Conservation (phyloP, 148 eudicot genomes). For the Hydrangea macrophylla region DNA sequence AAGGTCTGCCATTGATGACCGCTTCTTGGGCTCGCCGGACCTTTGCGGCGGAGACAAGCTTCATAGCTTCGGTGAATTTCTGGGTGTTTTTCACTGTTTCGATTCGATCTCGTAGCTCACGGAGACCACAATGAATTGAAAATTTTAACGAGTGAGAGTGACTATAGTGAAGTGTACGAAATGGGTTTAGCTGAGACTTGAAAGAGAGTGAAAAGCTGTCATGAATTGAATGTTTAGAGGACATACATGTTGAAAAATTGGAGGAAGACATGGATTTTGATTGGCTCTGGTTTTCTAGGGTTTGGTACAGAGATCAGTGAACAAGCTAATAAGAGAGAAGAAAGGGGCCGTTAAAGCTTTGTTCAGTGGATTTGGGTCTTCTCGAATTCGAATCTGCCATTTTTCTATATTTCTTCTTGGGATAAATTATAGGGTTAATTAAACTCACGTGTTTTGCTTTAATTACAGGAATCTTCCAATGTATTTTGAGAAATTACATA, state of each 20-base stretch:
- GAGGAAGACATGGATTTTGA: slow-evolving; percentile 27
- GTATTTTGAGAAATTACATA: too few relatives aligned
- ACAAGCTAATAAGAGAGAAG: background rate
- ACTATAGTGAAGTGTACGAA: slow-evolving; percentile 6
- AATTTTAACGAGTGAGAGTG: slow-evolving; percentile 9
- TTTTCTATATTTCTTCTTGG: too few relatives aligned
- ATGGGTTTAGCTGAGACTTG: slow-evolving; percentile 20
- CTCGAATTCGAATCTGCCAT: too few relatives aligned
- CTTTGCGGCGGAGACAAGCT: slow-evolving; percentile 72
- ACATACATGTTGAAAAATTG: slow-evolving; percentile 3
- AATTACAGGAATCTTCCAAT: too few relatives aligned
- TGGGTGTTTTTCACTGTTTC: slow-evolving; percentile 57
- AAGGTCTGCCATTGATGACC: slow-evolving; percentile 59
- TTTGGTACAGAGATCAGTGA: background rate
- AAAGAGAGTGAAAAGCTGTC: slow-evolving; percentile 4
- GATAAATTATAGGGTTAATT: too few relatives aligned
- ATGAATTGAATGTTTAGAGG: slow-evolving; percentile 19
- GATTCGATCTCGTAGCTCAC: slow-evolving; percentile 49
- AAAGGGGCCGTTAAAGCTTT: too few relatives aligned
- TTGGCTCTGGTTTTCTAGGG: background rate
- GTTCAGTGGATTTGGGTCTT: too few relatives aligned
- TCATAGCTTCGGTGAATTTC: slow-evolving; percentile 82
- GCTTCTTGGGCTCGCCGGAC: slow-evolving; percentile 76
- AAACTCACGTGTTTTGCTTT: too few relatives aligned
- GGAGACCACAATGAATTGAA: slow-evolving; percentile 31